Base-by-base conservation (phyloP, 2,329 filamentous ascomycete genomes). In the Blastomyces silverae region DNA sequence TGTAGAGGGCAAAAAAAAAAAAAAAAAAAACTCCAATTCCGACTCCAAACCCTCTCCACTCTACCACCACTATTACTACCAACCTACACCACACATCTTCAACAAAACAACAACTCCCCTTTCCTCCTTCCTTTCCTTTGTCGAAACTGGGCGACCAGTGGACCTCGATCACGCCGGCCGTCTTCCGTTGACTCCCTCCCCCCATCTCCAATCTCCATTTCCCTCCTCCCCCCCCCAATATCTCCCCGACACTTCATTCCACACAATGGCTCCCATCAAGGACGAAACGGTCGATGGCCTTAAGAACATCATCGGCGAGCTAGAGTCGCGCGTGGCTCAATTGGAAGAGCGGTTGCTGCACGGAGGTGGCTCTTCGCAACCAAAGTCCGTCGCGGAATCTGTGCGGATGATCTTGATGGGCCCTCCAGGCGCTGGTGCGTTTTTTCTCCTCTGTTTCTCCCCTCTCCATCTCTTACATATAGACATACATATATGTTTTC, bases 371-470 rank as follows among this genome's bases (percentile, higher is more conserved):
- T 80, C 82, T 71, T 76, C 79, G 52, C 75, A 77, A 69, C 70
- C 81, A 67, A 81, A 80, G 73, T 83, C 83, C 67, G 46, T 78
- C 66, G 71, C 83, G 50, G 83, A 88, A 71, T 85, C 89, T 75
- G 86, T 99, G 79, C 89, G 94, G 81, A 96, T 99, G 90, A 92
- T 99, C 74, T 83, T 99, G 75, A 97, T 99, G 82, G 94, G 94
- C 48, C 94, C 94, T 76, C 94, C 94, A 65, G 94, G 94, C 79
- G 94, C 94, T 79, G 94, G 94, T 97, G 86, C 73, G 89, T 59
- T 53, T 48, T 48, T 48, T 42, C 48, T 22, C 20, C 44, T n/a
- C 48, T 10, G 22, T 48, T 10, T n/a, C 20, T 48, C 20, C 44
- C 44, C 1, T n/a, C 7, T 8, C 44, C 6, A 6, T 8, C 2